Conservation (phyloP, 192 early-diverging fungal species). For the Entophlyctis luteolus region DNA sequence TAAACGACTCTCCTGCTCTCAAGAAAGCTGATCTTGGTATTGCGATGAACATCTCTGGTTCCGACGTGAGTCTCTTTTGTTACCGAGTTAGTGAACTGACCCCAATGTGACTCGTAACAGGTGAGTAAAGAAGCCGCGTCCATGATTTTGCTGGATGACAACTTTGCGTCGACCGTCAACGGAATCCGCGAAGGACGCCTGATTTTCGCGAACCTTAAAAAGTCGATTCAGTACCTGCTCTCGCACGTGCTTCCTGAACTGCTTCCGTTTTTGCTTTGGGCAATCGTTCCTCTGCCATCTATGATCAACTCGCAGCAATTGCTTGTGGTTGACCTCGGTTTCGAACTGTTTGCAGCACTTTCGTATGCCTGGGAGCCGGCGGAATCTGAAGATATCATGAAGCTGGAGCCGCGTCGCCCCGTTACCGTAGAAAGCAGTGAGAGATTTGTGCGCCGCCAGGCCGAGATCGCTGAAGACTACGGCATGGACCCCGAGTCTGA, state of each 20-base stretch:
- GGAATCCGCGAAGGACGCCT: slow-evolving; percentile 93
- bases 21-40: slow-evolving; percentile 82
- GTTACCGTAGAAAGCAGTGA: slow-evolving; percentile 56
- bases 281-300: slow-evolving; percentile 80
- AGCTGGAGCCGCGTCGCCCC: slow-evolving; percentile 78
- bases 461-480: slow-evolving; percentile 4
- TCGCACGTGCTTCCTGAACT: slow-evolving; percentile 88
- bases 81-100: too few species aligned
- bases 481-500: too few species aligned
- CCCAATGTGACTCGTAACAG: too few species aligned
- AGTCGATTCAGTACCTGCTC: slow-evolving; percentile 71
- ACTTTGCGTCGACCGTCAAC: slow-evolving; percentile 88
- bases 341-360: slow-evolving; percentile 81
- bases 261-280: slow-evolving; percentile 75
- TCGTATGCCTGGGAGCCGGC: slow-evolving; percentile 86
- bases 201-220: slow-evolving; percentile 92
- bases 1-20: slow-evolving; percentile 85
- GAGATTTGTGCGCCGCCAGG: slow-evolving; percentile 8
- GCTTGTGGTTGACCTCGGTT: slow-evolving; percentile 89
- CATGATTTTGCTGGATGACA: slow-evolving; percentile 96
- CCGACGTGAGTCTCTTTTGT: too few species aligned
- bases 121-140: slow-evolving; percentile 70
- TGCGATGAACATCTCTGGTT: slow-evolving; percentile 87
- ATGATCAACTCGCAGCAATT: slow-evolving; percentile 78
- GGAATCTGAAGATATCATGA: slow-evolving; percentile 67